Evolutionary conservation across 1,284 basidiomycete genomes (phyloP).

Genomic region (Apiotrichum gamsii): DNA sequence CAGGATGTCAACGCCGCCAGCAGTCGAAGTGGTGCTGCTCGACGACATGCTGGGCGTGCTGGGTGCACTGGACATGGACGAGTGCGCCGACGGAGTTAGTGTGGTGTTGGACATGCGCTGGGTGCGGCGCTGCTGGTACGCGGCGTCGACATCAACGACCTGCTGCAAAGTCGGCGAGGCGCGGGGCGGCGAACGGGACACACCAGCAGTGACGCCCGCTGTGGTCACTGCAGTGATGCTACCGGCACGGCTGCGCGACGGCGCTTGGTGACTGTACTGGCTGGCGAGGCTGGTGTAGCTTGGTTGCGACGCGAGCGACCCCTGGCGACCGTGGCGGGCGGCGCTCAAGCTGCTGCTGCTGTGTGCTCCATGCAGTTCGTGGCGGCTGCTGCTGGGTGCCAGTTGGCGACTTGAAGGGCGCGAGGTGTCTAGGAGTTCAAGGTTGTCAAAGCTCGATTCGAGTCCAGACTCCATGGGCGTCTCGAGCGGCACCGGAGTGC

Average conservation of each 20-base stretch:
- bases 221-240: background rate
- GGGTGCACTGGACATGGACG: too few species aligned
- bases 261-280: background rate
- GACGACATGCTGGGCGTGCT: too few species aligned
- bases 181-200: background rate
- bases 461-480: too few species aligned
- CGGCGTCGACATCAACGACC: conserved; percentile 2
- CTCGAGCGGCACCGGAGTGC: background rate
- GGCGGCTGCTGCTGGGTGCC: background rate
- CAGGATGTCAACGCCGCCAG: too few species aligned
- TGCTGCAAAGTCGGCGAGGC: background rate
- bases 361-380: too few species aligned
- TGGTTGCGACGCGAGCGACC: too few species aligned
- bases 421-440: too few species aligned
- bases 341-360: background rate
- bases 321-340: background rate
- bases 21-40: too few species aligned
- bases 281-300: too few species aligned
- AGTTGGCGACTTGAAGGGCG: too few species aligned
- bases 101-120: conserved; percentile 5
- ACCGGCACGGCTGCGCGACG: background rate
- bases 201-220: background rate
- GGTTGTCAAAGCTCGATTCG: too few species aligned
- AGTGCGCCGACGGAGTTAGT: background rate
- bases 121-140: conserved; percentile 4